Percentiles rank a stretch among this genome's conserved stretches.
Conservation (phyloP, 306 rosid genomes). For the Prinsepia uniflora region DNA sequence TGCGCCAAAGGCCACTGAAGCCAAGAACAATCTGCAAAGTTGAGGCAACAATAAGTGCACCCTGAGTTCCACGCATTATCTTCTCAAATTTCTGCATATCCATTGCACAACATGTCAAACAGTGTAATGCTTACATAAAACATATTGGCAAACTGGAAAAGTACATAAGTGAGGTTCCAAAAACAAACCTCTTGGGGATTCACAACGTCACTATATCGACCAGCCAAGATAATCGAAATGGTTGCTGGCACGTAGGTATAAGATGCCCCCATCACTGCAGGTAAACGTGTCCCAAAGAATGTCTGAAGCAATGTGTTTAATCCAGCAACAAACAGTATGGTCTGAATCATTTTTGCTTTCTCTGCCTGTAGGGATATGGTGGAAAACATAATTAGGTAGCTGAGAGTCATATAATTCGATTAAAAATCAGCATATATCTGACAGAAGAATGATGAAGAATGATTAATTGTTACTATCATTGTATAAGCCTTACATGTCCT, state of each 20-base stretch:
- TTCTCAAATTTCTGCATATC: slow-evolving; percentile 72
- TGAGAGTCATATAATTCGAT: background rate
- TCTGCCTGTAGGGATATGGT: slow-evolving; percentile 52
- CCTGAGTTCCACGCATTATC: slow-evolving; percentile 95
- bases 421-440: slow-evolving; percentile 5
- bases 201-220: slow-evolving; percentile 72
- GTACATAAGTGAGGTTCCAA: slow-evolving; percentile 18
- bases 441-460: slow-evolving; percentile 23
- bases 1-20: slow-evolving; percentile 98
- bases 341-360: slow-evolving; percentile 91
- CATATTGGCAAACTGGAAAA: background rate
- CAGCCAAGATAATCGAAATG: slow-evolving; percentile 86
- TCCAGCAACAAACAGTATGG: slow-evolving; percentile 83
- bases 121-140: slow-evolving; percentile 5
- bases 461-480: background rate
- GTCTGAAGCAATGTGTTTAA: slow-evolving; percentile 76
- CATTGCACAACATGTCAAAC: slow-evolving; percentile 18
- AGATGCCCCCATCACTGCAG: slow-evolving; percentile 90
- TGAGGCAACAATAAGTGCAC: slow-evolving; percentile 96
- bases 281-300: slow-evolving; percentile 84
- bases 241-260: slow-evolving; percentile 89
- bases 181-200: slow-evolving; percentile 74
- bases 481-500: slow-evolving; percentile 75
- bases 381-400: slow-evolving; percentile 21
- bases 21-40: slow-evolving; percentile 96